Percentiles rank a stretch among this genome's conserved stretches.
These are phyloP conservation scores for Coniochaeta sp. DNA, from an alignment of 2,329 filamentous ascomycete genomes.

Conservation along the genomic window DNA sequence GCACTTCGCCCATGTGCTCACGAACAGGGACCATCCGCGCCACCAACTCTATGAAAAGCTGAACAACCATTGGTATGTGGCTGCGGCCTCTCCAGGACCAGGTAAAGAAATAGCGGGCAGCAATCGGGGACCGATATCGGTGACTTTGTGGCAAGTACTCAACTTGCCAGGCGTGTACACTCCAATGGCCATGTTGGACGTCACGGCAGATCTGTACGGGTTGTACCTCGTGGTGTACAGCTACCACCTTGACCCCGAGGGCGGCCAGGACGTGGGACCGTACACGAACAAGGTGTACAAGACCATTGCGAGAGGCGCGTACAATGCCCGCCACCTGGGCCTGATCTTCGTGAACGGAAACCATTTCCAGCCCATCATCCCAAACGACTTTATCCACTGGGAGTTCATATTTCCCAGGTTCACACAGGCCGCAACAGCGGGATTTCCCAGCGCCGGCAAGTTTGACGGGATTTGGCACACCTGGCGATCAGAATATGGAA, in stretches of 20 bases:
- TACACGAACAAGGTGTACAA: slow-evolving; percentile 11
- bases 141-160: slow-evolving; percentile 23
- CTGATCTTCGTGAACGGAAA: slow-evolving; percentile 16
- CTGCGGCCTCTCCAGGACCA: neutral
- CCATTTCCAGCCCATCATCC: slow-evolving; percentile 24
- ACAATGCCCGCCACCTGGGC: slow-evolving; percentile 20
- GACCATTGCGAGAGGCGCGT: slow-evolving; percentile 19
- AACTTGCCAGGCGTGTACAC: slow-evolving; percentile 20
- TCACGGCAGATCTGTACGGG: slow-evolving; percentile 26
- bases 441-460: neutral
- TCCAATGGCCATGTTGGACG: slow-evolving; percentile 18
- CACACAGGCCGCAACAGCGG: slow-evolving; percentile 7
- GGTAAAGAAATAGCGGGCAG: too few species aligned
- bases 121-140: neutral
- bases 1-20: slow-evolving; percentile 18
- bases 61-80: slow-evolving; percentile 12
- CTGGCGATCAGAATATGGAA: neutral
- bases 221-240: slow-evolving; percentile 23
- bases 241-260: neutral
- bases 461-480: neutral
- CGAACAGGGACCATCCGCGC: slow-evolving; percentile 15
- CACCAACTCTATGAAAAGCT: slow-evolving; percentile 16
- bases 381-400: slow-evolving; percentile 20
- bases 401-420: slow-evolving; percentile 25
- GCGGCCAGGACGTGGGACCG: neutral